Conservation (phyloP, 495 filamentous ascomycete genomes). For the Tuber aestivum region DNA sequence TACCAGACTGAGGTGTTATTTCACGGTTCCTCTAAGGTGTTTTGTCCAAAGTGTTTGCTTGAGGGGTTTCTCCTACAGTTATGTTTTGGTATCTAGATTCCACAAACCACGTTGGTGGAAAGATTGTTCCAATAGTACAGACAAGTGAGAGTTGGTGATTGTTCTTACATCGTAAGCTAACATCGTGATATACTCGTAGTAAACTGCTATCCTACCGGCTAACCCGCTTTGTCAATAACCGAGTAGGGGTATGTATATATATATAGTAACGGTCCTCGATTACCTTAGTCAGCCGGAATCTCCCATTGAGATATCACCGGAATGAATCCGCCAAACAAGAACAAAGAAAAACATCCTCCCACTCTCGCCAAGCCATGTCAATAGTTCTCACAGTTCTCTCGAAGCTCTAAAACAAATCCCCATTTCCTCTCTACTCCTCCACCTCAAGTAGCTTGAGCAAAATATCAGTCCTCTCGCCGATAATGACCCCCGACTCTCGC, state of each 20-base stretch:
- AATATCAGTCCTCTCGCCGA: neutral
- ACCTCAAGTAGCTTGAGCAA: neutral
- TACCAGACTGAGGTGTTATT: neutral
- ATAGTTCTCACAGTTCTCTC: neutral
- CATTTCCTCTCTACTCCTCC: neutral
- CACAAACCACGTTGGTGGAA: neutral
- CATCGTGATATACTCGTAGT: no score
- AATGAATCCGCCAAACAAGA: neutral
- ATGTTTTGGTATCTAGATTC: neutral
- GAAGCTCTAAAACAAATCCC: neutral
- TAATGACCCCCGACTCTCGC: constrained; percentile 22
- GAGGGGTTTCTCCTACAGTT: neutral
- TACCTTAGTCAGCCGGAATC: neutral
- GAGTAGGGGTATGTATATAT: neutral
- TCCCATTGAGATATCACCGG: neutral
- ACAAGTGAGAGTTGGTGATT: neutral
- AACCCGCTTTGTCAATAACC: neutral
- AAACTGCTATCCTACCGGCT: neutral
- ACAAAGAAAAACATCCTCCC: neutral
- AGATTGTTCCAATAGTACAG: neutral
- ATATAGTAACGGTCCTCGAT: neutral
- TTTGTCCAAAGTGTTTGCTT: neutral
- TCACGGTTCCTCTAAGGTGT: neutral
- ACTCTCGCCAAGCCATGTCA: neutral
- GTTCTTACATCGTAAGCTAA: neutral